A percentile compares a stretch with the other conserved stretches of the same genome.
phyloP scores from a whole-genome alignment of 108 stramenopile species.

The Mediolabrus comicus region DNA sequence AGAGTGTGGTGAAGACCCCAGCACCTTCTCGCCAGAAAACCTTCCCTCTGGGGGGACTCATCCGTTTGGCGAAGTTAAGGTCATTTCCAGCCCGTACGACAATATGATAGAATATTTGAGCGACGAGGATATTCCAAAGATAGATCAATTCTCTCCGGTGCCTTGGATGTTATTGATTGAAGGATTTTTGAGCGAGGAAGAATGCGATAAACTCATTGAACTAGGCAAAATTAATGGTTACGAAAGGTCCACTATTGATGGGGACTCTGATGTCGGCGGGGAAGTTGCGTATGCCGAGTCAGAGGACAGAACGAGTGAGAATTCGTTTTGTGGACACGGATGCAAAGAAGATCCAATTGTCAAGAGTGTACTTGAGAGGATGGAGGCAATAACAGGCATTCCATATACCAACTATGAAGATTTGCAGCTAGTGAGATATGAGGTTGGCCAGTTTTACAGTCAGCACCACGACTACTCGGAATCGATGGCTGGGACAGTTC shows the following conservation, averaged over 20 bases:
- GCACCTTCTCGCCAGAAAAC: constrained; percentile 21
- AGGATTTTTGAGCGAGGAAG: constrained; percentile 69
- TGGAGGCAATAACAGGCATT: constrained; percentile 44
- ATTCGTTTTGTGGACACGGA: constrained; percentile 34
- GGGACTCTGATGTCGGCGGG: constrained; percentile 13
- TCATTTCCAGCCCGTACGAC: constrained; percentile 33
- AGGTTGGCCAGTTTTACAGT: constrained; percentile 51
- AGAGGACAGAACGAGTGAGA: constrained; percentile 26
- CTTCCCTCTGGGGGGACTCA: constrained; percentile 24
- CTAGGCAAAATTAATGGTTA: constrained; percentile 65
- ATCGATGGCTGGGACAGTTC: background rate
- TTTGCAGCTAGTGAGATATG: constrained; percentile 61
- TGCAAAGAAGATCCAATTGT: constrained; percentile 39
- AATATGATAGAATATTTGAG: constrained; percentile 11
- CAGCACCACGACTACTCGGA: constrained; percentile 40
- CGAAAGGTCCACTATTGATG: constrained; percentile 45
- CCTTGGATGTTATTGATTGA: constrained; percentile 72
- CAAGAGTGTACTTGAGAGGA: constrained; percentile 42
- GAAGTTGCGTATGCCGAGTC: constrained; percentile 5
- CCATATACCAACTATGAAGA: constrained; percentile 50
- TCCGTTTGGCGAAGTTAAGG: constrained; percentile 29
- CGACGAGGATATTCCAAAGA: constrained; percentile 21
- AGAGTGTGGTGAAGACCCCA: constrained; percentile 29
- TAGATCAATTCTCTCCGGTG: constrained; percentile 16
- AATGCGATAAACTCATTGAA: constrained; percentile 68